These are phyloP conservation scores for Yamadazyma nakazawae DNA, from an alignment of 805 yeast genomes.

Conservation along the genomic window DNA sequence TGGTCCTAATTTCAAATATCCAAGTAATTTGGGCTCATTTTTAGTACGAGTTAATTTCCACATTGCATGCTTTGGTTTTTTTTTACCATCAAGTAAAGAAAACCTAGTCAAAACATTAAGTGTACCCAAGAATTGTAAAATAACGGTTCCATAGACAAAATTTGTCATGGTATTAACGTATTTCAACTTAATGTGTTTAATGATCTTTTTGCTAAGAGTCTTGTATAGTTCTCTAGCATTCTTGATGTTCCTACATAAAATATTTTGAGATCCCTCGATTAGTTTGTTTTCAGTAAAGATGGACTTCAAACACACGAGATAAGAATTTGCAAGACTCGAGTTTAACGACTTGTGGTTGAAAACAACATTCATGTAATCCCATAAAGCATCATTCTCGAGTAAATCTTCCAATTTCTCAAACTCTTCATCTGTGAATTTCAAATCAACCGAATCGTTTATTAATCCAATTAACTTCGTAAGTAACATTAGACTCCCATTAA, in stretches of 20 bases:
- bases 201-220: constrained; percentile 40
- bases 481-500: constrained; percentile 49
- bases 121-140: constrained; percentile 49
- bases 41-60: constrained; percentile 51
- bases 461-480: constrained; percentile 32
- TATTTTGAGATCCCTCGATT: constrained; percentile 9
- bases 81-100: constrained; percentile 14
- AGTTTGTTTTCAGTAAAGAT: constrained; percentile 16
- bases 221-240: constrained; percentile 31
- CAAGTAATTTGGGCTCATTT: constrained; percentile 39
- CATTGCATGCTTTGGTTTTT: constrained; percentile 43
- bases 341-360: constrained; percentile 24
- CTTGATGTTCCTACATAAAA: constrained; percentile 13
- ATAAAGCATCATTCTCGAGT: constrained; percentile 26
- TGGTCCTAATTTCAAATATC: constrained; percentile 51
- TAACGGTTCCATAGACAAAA: constrained; percentile 43
- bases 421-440: constrained; percentile 12
- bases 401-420: constrained; percentile 18
- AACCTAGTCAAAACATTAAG: constrained; percentile 39
- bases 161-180: constrained; percentile 26
- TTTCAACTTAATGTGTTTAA: constrained; percentile 42
- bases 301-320: constrained; percentile 20
- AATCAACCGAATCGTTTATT: constrained; percentile 11
- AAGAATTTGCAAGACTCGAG: constrained; percentile 28
- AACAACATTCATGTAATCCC: constrained; percentile 31